Conservation (phyloP, 1,284 basidiomycete genomes). For the Cutaneotrichosporon sp. region DNA sequence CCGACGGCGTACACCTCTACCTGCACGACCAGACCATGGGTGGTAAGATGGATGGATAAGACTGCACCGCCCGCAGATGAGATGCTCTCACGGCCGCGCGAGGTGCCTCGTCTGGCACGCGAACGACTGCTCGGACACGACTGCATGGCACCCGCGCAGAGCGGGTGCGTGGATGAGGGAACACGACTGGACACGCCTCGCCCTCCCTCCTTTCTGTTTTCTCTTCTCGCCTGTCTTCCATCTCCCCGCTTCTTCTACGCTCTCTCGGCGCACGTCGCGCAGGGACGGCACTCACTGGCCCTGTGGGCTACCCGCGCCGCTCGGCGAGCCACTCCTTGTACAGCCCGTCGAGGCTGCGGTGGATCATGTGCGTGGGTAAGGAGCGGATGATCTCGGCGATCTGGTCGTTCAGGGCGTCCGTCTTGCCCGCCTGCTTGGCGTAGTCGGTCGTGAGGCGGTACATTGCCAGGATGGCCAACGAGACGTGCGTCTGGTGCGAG, state of each 20-base stretch:
- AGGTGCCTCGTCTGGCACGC: background rate
- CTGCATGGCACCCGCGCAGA: slow-evolving; percentile 7
- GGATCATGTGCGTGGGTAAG: slow-evolving; percentile 77
- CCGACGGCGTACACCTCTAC: no score
- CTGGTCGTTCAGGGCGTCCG: slow-evolving; percentile 70
- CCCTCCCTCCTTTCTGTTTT: background rate
- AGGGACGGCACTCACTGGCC: slow-evolving; percentile 1
- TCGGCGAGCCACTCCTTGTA: slow-evolving; percentile 72
- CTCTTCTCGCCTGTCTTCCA: background rate
- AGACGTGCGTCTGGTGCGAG: slow-evolving; percentile 87
- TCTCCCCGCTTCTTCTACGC: background rate
- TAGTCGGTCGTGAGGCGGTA: slow-evolving; percentile 81
- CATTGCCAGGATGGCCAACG: slow-evolving; percentile 84
- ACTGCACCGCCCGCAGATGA: background rate
- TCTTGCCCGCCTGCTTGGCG: slow-evolving; percentile 71
- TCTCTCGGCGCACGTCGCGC: background rate
- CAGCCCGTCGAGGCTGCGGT: slow-evolving; percentile 86
- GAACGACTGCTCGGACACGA: slow-evolving; percentile 1
- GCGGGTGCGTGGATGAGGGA: slow-evolving; percentile 1
- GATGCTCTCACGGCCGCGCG: background rate
- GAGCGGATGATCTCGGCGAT: slow-evolving; percentile 85
- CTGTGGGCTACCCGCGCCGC: slow-evolving; percentile 3
- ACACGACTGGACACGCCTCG: background rate
- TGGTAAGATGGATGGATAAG: background rate
- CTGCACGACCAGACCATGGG: no score